Base-by-base conservation (phyloP, 2,329 filamentous ascomycete genomes). In the Colletotrichum tamarilloi region DNA sequence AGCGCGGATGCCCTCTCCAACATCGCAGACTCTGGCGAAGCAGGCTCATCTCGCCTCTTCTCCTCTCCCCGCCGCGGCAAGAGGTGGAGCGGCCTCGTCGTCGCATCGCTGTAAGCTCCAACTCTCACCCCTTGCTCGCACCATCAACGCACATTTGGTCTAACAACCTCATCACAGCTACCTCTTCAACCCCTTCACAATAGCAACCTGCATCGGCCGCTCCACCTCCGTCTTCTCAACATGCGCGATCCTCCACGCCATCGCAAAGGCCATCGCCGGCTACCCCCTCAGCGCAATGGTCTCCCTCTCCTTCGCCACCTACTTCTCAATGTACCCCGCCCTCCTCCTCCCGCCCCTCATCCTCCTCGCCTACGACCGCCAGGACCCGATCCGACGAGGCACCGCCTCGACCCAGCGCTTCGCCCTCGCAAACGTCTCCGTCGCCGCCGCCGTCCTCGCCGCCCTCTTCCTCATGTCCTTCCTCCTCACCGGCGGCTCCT, bases 151-250 rank as follows among this genome's bases (percentile, higher is more conserved):
- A 98, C 94, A 80, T 89, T 98, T 3, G 3, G 3, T 9, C 3
- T 95, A 98, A 85, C 98, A 97, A 81, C 7, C n/a, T 9, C 24
- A 16, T 5, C 26, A 14, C 67, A 97, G 94, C 76, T 98, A 94
- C 80, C 89, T 99, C 3, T 96, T 98, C 85, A 98, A 97, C 81
- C 97, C 97, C 0, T 97, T 98, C 80, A 97, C 95, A 1, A 91
- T 99, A 74, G 91, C 95, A 57, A 95, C 95, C 22, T 98, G 96
- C 81, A 89, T 99, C 72, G 96, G 94, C 30, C 93, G 96, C 53
- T 94, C 97, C 1, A 98, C 96, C 0, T 94, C 91, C 75, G 92
- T 96, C 71, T 96, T 99, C 81, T 95, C 95, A 1, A 97, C 94
- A 69, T 93, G 94, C 80, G 95, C 95, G 77, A 94, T 98, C 77